phyloP scores from a whole-genome alignment of 805 yeast genomes.

The Zygosaccharomyces pseudorouxii region DNA sequence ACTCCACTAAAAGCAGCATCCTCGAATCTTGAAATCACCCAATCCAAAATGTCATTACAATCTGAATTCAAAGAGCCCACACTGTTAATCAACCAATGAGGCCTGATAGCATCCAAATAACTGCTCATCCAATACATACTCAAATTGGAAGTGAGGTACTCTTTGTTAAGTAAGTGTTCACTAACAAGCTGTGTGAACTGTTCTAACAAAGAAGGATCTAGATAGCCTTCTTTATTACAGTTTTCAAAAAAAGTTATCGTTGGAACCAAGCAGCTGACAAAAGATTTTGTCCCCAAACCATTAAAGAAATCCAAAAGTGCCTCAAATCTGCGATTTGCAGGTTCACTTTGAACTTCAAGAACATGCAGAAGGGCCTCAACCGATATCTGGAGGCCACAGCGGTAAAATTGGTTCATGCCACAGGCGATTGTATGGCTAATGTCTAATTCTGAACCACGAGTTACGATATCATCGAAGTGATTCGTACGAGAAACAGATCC shows the following conservation, averaged over 20 bases:
- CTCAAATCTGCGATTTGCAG: background rate
- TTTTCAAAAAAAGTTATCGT: conserved; percentile 8
- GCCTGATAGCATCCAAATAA: conserved; percentile 16
- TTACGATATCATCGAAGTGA: conserved; percentile 3
- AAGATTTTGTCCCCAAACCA: conserved; percentile 4
- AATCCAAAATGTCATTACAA: conserved; percentile 45
- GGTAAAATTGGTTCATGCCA: background rate
- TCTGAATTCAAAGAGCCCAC: conserved; percentile 37
- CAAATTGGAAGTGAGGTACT: conserved; percentile 21
- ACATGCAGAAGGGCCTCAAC: conserved; percentile 8
- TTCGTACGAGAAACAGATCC: background rate
- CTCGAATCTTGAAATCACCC: conserved; percentile 40
- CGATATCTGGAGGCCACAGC: conserved; percentile 1
- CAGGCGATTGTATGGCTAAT: background rate
- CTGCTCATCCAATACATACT: conserved; percentile 17
- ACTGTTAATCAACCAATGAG: conserved; percentile 27
- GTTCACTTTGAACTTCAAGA: conserved; percentile 1
- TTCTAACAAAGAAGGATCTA: conserved; percentile 8
- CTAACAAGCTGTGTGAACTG: conserved; percentile 24
- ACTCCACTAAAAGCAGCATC: conserved; percentile 42
- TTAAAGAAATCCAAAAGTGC: conserved; percentile 6
- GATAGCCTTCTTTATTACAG: background rate
- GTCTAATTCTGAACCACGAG: background rate
- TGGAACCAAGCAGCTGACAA: conserved; percentile 7
- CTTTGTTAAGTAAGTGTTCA: conserved; percentile 19